Evolutionary conservation across 306 rosid species (phyloP), one percentile per base, ranked within the genome.

Genomic region (Pachyrhizus erosus): DNA sequence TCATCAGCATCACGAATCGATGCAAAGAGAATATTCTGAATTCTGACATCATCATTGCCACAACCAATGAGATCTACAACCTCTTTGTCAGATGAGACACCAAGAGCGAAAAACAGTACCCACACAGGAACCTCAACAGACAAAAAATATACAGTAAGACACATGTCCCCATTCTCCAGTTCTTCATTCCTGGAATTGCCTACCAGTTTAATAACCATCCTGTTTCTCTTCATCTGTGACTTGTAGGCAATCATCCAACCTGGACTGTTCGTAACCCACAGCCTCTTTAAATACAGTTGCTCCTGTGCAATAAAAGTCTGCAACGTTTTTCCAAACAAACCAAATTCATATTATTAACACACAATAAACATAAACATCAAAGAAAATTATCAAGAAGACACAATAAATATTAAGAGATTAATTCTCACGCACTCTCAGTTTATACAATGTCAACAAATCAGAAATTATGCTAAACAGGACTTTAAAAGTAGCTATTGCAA

Each of bases 241-340:
- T 87, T 91, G 90, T 82, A 89, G 27, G 89, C 85, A 69, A 96
- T 91, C 55, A 91, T 82, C 91, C 91, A 89, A 54, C 79, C 86
- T 46, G 88, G 99, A 85, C 5, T 66, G 82, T 83, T 89, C 20
- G 89, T 8, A 73, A 94, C 85, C 92, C 97, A 91, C 46, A 93
- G 97, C 84, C 93, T 91, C 90, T 81, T 96, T 40, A 85, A 31
- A 84, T 88, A 87, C 9, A 89, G 76, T 75, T 94, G 98, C 88
- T 96, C 98, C 83, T 96, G 99, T 8, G 98, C 98, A 71, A 96
- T 89, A 87, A 96, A 93, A 68, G 91, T 86, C 99, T 96, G 93
- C 87, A 88, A 85, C 62, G 77, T 18, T 29, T 70, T 85, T 66
- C 2, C 23, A 18, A 48, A 72, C 62, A 13, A 80, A 54, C 46